A percentile compares a stretch with the other conserved stretches of the same genome.
These are phyloP conservation scores for Fraxinus pennsylvanica DNA, from an alignment of 257 asterid genomes.

Conservation along the genomic window DNA sequence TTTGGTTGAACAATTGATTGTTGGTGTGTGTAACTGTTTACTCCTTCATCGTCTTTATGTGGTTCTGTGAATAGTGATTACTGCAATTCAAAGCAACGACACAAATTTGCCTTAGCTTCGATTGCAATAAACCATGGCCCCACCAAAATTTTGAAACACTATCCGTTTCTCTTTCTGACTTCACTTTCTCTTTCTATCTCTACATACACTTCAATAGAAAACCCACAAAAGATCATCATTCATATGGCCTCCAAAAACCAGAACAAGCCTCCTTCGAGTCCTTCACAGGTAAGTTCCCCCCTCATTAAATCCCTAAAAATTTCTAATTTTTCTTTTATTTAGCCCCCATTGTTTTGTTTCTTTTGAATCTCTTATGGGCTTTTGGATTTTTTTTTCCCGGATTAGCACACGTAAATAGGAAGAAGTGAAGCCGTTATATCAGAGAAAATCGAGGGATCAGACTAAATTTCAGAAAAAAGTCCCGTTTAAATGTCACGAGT, in stretches of 20 bases:
- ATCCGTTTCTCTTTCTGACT: slow-evolving; percentile 18
- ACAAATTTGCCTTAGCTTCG: slow-evolving; percentile 35
- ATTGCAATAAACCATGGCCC: slow-evolving; percentile 48
- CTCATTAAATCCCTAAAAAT: neutral
- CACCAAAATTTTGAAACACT: slow-evolving; percentile 33
- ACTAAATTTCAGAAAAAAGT: neutral
- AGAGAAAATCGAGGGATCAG: neutral
- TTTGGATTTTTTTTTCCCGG: neutral
- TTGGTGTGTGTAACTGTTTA: neutral
- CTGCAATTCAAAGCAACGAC: neutral
- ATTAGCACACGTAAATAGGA: slow-evolving; percentile 1
- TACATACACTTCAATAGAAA: neutral
- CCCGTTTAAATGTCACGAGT: neutral
- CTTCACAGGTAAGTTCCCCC: slow-evolving; percentile 36
- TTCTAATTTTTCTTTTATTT: neutral
- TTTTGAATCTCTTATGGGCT: neutral
- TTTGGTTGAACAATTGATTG: neutral
- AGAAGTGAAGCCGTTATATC: neutral
- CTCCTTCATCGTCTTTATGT: neutral
- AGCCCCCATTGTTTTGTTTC: neutral
- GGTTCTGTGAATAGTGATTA: neutral
- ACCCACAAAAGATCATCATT: slow-evolving; percentile 30
- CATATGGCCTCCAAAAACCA: slow-evolving; percentile 55
- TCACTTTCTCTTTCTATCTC: slow-evolving; percentile 27
- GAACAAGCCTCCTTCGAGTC: slow-evolving; percentile 50